phyloP scores from a whole-genome alignment of 2,329 filamentous ascomycete genomes.

The Truncatella angustata region DNA sequence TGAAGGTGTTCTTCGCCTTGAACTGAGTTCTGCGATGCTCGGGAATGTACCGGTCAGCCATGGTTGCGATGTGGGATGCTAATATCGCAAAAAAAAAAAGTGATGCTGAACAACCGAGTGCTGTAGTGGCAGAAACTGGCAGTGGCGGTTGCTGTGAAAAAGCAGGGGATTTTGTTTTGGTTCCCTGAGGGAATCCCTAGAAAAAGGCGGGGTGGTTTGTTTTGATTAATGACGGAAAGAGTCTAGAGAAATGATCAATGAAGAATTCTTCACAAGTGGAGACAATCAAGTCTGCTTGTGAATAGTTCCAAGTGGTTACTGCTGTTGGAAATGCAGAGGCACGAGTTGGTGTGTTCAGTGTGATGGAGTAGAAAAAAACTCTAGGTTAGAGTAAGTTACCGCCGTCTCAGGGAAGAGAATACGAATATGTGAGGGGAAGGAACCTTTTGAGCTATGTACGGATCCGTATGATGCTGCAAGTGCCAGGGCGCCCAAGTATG shows the following conservation, averaged over 20 bases:
- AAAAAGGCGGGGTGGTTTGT: slow-evolving; percentile 13
- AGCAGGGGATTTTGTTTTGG: slow-evolving; percentile 24
- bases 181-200: slow-evolving; percentile 5
- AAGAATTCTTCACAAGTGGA: slow-evolving; percentile 11
- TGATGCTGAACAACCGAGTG: slow-evolving; percentile 9
- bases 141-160: slow-evolving; percentile 12
- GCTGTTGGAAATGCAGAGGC: neutral
- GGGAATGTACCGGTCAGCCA: slow-evolving; percentile 99
- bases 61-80: slow-evolving; percentile 47
- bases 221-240: slow-evolving; percentile 10
- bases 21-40: slow-evolving; percentile 99
- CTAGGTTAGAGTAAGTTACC: neutral
- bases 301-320: neutral
- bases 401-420: no score
- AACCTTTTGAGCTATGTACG: no score
- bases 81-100: neutral
- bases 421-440: neutral
- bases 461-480: neutral
- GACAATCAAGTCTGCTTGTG: slow-evolving; percentile 1
- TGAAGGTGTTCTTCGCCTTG: slow-evolving; percentile 99
- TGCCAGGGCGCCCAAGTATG: neutral
- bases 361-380: neutral
- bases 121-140: slow-evolving; percentile 7
- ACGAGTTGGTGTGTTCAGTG: neutral
- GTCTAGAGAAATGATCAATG: slow-evolving; percentile 4